Base-by-base conservation (phyloP, 2,329 filamentous ascomycete genomes). In the Phoma herbarum region DNA sequence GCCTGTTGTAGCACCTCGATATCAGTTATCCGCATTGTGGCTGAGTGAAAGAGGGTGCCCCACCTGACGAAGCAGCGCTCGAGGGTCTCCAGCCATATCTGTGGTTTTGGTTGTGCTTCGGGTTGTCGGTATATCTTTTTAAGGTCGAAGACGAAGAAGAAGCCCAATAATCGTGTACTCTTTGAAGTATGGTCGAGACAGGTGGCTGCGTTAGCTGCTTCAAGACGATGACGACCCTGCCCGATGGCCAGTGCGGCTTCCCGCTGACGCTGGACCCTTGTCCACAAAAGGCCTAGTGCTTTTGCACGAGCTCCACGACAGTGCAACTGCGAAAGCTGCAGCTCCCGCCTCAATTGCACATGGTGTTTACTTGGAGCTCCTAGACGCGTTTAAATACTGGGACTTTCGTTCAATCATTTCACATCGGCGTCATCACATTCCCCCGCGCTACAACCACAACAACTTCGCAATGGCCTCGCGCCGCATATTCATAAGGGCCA, bases 1-100 rank as follows among this genome's bases (percentile, higher is more conserved):
- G 95, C 95, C 93, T 97, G 76, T 66, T 61, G 50, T 57, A 50
- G 57, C 52, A 62, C 67, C 59, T 69, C 55, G 61, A 68, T 65
- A 66, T 72, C 65, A 64, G 65, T 67, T 67, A 62, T 66, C 58
- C 59, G 60, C 54, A 44, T 57, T 67, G 69, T 69, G 69, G 72
- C 69, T 71, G 68, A 69, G 72, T 65, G 63, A 61, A 49, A 64
- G 60, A 58, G 48, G 60, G 56, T 54, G 64, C 70, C 73, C 70
- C 70, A 76, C 75, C 75, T 77, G 73, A 66, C 71, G 73, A 47
- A 77, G 70, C 62, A 74, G 59, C 35, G 70, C 75, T 72, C 75
- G 66, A 20, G 75, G 75, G 62, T 77, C 75, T 52, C 73, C 73
- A 29, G 74, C 75, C 75, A 77, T 77, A 26, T 66, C 71, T 63